Conservation (phyloP, 2,329 filamentous ascomycete species). For the Dendryphion nanum region DNA sequence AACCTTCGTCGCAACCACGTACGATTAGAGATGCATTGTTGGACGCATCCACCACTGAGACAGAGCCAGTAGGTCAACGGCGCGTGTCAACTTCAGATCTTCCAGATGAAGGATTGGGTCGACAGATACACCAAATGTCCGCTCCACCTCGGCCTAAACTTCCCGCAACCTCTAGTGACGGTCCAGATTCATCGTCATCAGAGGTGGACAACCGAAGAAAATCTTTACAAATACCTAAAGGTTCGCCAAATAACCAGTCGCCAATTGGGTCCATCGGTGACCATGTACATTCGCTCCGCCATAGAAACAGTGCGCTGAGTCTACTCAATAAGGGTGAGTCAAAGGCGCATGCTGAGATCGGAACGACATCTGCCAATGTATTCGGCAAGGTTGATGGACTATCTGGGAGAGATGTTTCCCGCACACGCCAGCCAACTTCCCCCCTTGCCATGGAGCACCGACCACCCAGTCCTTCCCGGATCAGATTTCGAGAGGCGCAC, state of each 20-base stretch:
- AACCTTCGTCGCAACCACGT: constrained; percentile 51
- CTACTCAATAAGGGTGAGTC: constrained; percentile 58
- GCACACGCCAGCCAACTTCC: constrained; percentile 25
- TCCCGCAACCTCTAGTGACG: constrained; percentile 14
- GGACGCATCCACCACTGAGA: constrained; percentile 87
- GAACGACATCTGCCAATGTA: constrained; percentile 62
- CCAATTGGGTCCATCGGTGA: constrained; percentile 33
- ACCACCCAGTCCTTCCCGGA: constrained; percentile 30
- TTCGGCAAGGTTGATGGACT: constrained; percentile 62
- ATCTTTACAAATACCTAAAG: constrained; percentile 27
- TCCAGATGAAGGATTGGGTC: constrained; percentile 36
- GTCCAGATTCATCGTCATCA: constrained; percentile 24
- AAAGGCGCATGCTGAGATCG: constrained; percentile 65
- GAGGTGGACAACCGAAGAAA: constrained; percentile 36
- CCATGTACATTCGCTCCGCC: constrained; percentile 39
- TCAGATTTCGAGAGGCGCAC: constrained; percentile 65
- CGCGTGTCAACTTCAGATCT: constrained; percentile 41
- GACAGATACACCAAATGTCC: constrained; percentile 19
- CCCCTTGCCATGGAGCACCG: constrained; percentile 33
- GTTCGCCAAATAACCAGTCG: constrained; percentile 24
- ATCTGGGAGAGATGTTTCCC: constrained; percentile 32
- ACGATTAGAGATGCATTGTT: constrained; percentile 88
- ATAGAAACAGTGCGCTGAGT: constrained; percentile 58
- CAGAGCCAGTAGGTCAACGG: constrained; percentile 58
- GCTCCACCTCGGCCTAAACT: constrained; percentile 22